phyloP scores from a whole-genome alignment of 805 yeast species.

The Hanseniaspora pseudoguilliermondii region DNA sequence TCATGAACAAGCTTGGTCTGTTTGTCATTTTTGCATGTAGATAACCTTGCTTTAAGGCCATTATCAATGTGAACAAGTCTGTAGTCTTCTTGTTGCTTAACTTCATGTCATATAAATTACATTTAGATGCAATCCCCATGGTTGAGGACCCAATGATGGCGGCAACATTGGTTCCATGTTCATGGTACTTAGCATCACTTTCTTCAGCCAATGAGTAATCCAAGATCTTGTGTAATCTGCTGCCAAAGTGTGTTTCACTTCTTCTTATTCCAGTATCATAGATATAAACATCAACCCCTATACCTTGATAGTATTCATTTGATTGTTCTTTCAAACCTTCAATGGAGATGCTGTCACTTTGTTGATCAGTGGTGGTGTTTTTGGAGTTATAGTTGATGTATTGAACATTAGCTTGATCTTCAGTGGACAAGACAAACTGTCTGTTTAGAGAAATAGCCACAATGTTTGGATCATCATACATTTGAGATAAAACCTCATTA shows the following conservation, averaged over 20 bases:
- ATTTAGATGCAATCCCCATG: conserved; percentile 41
- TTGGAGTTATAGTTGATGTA: background rate
- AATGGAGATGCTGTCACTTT: background rate
- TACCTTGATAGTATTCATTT: conserved; percentile 21
- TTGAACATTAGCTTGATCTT: background rate
- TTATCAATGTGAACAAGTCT: conserved; percentile 26
- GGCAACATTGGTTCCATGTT: conserved; percentile 47
- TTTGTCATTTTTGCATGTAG: conserved; percentile 23
- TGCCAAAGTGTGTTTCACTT: conserved; percentile 34
- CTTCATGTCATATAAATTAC: conserved; percentile 33
- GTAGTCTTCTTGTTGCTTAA: conserved; percentile 32
- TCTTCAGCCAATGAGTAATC: conserved; percentile 34
- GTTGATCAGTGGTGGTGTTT: background rate
- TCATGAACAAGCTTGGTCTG: conserved; percentile 30
- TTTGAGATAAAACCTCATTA: conserved; percentile 21
- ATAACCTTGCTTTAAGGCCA: conserved; percentile 25
- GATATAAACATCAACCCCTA: conserved; percentile 29
- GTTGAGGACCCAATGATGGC: conserved; percentile 40
- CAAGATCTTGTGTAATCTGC: conserved; percentile 31
- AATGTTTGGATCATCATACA: conserved; percentile 29
- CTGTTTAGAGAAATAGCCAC: conserved; percentile 30
- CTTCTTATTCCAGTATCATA: conserved; percentile 31
- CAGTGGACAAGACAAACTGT: conserved; percentile 26
- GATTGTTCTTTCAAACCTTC: background rate
- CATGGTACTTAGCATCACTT: conserved; percentile 24